Conservation (phyloP, 2,329 filamentous ascomycete species). For the Neofusicoccum sp. region DNA sequence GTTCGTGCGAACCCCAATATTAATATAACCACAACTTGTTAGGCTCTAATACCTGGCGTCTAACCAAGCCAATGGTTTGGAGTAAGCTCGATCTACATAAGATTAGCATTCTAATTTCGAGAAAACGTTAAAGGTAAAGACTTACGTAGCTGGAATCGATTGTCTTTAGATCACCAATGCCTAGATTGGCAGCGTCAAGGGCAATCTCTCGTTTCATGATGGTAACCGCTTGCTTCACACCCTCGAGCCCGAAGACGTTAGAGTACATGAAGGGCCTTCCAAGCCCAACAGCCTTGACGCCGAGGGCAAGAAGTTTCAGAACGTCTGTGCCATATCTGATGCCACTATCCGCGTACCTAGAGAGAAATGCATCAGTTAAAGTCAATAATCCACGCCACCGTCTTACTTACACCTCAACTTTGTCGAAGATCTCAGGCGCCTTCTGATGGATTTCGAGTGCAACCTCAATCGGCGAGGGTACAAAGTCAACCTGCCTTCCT, state of each 20-base stretch:
- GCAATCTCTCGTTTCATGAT: constrained; percentile 53
- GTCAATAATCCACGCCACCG: neutral
- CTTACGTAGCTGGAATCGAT: constrained; percentile 19
- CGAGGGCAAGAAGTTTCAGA: constrained; percentile 39
- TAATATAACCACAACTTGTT: too few relatives aligned
- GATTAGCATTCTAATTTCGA: neutral
- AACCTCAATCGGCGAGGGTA: constrained; percentile 69
- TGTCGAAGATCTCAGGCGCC: constrained; percentile 38
- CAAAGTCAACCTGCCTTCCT: constrained; percentile 42
- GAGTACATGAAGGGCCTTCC: constrained; percentile 53
- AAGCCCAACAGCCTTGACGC: constrained; percentile 43
- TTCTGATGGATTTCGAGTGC: constrained; percentile 71
- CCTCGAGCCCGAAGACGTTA: constrained; percentile 57
- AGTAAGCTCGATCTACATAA: neutral
- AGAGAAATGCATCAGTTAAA: neutral
- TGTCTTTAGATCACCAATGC: constrained; percentile 30
- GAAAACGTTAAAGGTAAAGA: neutral
- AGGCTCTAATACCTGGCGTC: too few relatives aligned
- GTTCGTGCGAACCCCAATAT: too few relatives aligned
- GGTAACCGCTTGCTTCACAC: constrained; percentile 56
- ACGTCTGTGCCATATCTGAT: constrained; percentile 40
- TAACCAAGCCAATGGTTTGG: neutral
- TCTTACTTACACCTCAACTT: constrained; percentile 35
- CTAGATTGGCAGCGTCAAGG: constrained; percentile 34
- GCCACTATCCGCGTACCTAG: constrained; percentile 36